phyloP scores from a whole-genome alignment of 371 early-diverging fungal genomes.

The Mortierella sp. region DNA sequence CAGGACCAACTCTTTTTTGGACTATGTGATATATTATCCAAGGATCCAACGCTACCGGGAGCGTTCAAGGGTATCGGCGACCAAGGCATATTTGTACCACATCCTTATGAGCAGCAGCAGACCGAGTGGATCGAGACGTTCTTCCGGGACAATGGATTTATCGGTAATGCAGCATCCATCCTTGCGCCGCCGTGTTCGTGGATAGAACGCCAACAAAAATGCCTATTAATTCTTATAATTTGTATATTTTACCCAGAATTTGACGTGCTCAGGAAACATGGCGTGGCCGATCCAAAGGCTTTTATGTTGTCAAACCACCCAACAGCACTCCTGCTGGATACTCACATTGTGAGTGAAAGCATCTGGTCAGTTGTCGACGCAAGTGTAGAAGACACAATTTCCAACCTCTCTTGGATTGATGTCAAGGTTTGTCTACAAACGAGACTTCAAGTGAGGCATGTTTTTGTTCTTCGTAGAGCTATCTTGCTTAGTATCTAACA shows the following conservation, averaged over 20 bases:
- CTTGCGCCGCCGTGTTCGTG: background rate
- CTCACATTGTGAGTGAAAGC: conserved; percentile 42
- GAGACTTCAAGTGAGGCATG: too few species aligned
- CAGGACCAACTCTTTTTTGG: conserved; percentile 46
- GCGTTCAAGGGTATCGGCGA: conserved; percentile 33
- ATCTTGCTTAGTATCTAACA: too few species aligned
- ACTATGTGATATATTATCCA: conserved; percentile 36
- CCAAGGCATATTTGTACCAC: conserved; percentile 41
- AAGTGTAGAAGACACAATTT: conserved; percentile 41
- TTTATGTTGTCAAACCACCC: conserved; percentile 38
- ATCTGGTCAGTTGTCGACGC: conserved; percentile 54
- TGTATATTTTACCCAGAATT: conserved; percentile 12
- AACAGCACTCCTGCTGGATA: conserved; percentile 32
- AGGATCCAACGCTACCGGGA: conserved; percentile 28
- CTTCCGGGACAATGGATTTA: conserved; percentile 49
- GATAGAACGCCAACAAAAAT: too few species aligned
- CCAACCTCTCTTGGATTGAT: conserved; percentile 52
- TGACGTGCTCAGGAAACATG: conserved; percentile 30
- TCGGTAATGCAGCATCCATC: conserved; percentile 16
- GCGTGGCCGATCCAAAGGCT: conserved; percentile 36
- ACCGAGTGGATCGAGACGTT: conserved; percentile 48
- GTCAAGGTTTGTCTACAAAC: conserved; percentile 28
- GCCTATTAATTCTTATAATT: too few species aligned
- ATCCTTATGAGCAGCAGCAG: conserved; percentile 42
- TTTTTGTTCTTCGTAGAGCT: too few species aligned